These are phyloP conservation scores for Coffea eugenioides DNA, from an alignment of 257 asterid species.

Conservation along the genomic window DNA sequence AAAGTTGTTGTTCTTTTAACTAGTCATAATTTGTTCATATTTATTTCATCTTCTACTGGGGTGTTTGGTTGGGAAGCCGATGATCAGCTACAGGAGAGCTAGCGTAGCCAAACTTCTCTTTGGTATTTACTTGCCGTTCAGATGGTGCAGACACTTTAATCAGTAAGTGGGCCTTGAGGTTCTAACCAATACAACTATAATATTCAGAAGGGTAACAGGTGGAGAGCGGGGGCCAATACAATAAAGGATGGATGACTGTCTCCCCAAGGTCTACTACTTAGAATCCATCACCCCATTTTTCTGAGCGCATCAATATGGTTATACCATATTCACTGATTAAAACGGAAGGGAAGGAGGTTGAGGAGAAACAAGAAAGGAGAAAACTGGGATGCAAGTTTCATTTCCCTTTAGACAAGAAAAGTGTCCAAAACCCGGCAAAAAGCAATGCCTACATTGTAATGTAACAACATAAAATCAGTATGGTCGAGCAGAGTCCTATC, in stretches of 20 bases:
- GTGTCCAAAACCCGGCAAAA: neutral
- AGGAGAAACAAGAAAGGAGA: neutral
- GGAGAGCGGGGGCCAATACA: slow-evolving; percentile 28
- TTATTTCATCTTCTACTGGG: neutral
- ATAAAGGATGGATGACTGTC: slow-evolving; percentile 34
- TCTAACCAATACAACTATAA: slow-evolving; percentile 15
- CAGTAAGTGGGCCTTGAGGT: slow-evolving; percentile 36
- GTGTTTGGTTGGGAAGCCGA: neutral
- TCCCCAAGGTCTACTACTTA: neutral
- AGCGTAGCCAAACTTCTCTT: slow-evolving; percentile 12
- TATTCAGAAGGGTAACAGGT: slow-evolving; percentile 28
- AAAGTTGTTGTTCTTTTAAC: neutral
- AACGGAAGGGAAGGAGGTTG: too few species aligned
- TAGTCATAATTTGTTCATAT: neutral
- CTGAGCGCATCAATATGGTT: neutral
- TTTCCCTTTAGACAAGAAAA: neutral
- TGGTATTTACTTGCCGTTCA: slow-evolving; percentile 19
- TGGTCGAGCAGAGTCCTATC: neutral
- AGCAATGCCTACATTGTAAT: neutral
- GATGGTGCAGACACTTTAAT: slow-evolving; percentile 45
- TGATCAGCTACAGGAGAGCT: slow-evolving; percentile 8
- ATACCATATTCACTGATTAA: neutral
- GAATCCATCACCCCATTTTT: neutral
- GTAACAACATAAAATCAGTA: slow-evolving; percentile 1
- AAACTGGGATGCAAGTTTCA: neutral